These are phyloP conservation scores for Aspergillus floridensis DNA, from an alignment of 2,329 filamentous ascomycete genomes.

Conservation along the genomic window DNA sequence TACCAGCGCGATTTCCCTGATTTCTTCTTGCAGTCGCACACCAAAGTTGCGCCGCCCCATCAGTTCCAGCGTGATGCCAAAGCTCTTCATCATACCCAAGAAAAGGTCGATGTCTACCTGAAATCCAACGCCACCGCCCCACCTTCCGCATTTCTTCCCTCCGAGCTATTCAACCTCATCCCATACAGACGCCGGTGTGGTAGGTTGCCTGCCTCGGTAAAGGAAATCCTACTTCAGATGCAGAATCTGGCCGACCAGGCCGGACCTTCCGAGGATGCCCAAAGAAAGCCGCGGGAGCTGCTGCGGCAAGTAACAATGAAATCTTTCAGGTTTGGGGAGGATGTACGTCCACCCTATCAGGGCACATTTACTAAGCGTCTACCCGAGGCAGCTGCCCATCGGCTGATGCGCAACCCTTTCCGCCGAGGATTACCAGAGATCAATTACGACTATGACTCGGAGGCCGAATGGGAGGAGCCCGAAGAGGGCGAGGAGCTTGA, in stretches of 20 bases:
- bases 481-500: conserved; percentile 70
- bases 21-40: conserved; percentile 74
- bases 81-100: conserved; percentile 53
- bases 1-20: conserved; percentile 74
- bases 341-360: conserved; percentile 62
- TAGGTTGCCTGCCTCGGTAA: conserved; percentile 48
- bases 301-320: conserved; percentile 55
- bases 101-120: conserved; percentile 47
- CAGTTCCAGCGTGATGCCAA: conserved; percentile 59
- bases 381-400: conserved; percentile 39
- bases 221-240: conserved; percentile 59
- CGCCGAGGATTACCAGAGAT: conserved; percentile 51
- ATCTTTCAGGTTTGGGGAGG: conserved; percentile 59
- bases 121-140: conserved; percentile 14
- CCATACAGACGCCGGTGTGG: conserved; percentile 36
- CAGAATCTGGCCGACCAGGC: conserved; percentile 45
- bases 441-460: conserved; percentile 66
- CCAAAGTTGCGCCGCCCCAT: conserved; percentile 62
- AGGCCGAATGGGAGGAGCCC: conserved; percentile 65
- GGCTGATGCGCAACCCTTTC: conserved; percentile 56
- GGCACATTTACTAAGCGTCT: conserved; percentile 58
- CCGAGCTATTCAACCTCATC: conserved; percentile 39
- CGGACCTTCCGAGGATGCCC: conserved; percentile 21
- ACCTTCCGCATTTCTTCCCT: conserved; percentile 28
- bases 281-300: conserved; percentile 37